Evolutionary conservation across 768 basidiomycete genomes (phyloP), one percentile per base, ranked within the genome.

Genomic region (Flagelloscypha sp.): DNA sequence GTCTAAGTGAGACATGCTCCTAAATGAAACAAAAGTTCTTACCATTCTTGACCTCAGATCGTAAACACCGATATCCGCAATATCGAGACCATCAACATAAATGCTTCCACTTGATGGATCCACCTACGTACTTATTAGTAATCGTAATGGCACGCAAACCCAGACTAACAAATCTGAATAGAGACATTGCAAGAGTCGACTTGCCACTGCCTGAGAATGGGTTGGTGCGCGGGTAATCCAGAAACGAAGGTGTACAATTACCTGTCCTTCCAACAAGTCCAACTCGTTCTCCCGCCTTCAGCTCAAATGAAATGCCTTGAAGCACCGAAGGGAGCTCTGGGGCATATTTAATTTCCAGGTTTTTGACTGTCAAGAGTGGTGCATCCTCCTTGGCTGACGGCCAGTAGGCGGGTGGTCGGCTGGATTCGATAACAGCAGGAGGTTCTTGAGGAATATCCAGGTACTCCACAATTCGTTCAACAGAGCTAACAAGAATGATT

Each of bases 401-500:
- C 74, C 74, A 76, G 46, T 73, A 73, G 1, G 74, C 74, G 1
- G 74, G 74, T 4, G 70, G 70, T 8, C 69, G 60, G 24, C 53
- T 54, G 1, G 53, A 52, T 29, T 69, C 62, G 31, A 72, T 62
- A 41, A 67, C 47, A 2, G 63, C 52, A 2, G 72, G 60, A 2
- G 74, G 66, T 48, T 74, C 72, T 45, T 70, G 67, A 6, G 72
- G 70, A 8, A 75, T 57, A 30, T 67, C 58, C 12, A 74, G 55
- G 45, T 74, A 75, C 46, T 74, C 73, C 20, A 72, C 65, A 4
- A 74, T 65, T 38, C 74, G 67, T 42, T 76, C 73, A 9, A 75
- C 70, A 6, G 68, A 63, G 56, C 62, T 63, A 29, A 10, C 12
- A 25, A 31, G 29, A 22, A 32, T 15, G 22, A 20, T 28, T 7